These are phyloP conservation scores for Esteya vermicola DNA, from an alignment of 2,329 filamentous ascomycete species.

Conservation along the genomic window DNA sequence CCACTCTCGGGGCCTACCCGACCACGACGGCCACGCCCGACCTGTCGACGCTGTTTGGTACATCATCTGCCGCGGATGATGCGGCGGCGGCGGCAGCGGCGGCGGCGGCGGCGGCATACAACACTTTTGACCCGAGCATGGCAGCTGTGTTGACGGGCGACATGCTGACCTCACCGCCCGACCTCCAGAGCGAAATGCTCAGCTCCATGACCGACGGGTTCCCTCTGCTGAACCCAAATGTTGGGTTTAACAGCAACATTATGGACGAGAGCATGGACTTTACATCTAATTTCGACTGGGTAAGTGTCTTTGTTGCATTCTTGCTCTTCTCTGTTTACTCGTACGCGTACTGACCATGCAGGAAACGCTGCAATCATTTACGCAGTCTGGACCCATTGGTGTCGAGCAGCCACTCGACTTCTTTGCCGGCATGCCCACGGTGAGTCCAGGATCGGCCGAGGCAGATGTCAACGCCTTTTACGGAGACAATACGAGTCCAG, in stretches of 20 bases:
- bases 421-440: too few species aligned
- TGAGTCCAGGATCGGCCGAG: too few species aligned
- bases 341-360: too few species aligned
- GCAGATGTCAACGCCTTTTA: too few species aligned
- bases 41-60: constrained; percentile 14
- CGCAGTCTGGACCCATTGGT: too few species aligned
- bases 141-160: too few species aligned
- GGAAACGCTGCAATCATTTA: too few species aligned
- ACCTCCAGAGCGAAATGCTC: constrained; percentile 20
- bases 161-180: constrained; percentile 19
- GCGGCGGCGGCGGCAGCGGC: not conserved
- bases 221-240: constrained; percentile 30
- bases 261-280: constrained; percentile 26
- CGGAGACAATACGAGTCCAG: too few species aligned
- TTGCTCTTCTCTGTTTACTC: not conserved
- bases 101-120: constrained; percentile 22
- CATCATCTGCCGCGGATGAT: not conserved
- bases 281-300: constrained; percentile 43
- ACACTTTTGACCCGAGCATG: constrained; percentile 27
- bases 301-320: constrained; percentile 19
- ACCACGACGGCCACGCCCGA: constrained; percentile 22
- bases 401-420: too few species aligned
- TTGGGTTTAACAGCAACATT: not conserved
- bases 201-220: constrained; percentile 13
- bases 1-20: too few species aligned